Base-by-base conservation (phyloP, 163 green algal species). In the Scenedesmus sp. region DNA sequence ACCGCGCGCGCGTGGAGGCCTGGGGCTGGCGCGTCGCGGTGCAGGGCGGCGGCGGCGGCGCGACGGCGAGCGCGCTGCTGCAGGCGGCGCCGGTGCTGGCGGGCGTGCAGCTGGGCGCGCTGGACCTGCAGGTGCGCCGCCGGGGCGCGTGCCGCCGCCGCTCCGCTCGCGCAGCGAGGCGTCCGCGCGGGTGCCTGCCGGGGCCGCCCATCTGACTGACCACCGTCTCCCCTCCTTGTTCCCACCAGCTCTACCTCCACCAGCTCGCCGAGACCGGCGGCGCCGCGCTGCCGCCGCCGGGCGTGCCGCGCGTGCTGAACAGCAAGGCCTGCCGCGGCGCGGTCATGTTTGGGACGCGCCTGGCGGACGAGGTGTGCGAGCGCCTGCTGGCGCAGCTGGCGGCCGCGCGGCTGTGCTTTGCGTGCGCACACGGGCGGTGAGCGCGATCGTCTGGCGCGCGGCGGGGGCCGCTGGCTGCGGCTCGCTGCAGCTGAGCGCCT, bases 301-400 rank as follows among this genome's bases (percentile, higher is more conserved):
- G 75, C 1, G 85, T 93, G 18, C 56, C 84, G 18, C 80, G 88
- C 22, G 76, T 93, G 57, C 86, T 97, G 47, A 84, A 79, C 20
- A 93, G 84, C 48, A 94, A 92, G 67, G 90, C 93, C 3, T 98
- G 94, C 85, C 88, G 94, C 22, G 78, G 64, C 1, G 92, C 94
- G 5, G 82, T 97, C 81, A 97, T 97, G 93, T 98, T 98, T 84
- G 92, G 92, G 0, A 88, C 96, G 75, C 14, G 20, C 24, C 87
- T 98, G 31, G n/a, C 18, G 0, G 58, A 24, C 4, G 33, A 39
- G 20, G 71, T 93, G 78, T 88, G 82, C 50, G 60, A 78, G 14
- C 45, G 63, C 0, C 80, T 95, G 36, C 33, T 95, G 34, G 3
- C 56, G 42, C 54, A 62, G 44, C 18, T 83, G 28, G 54, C n/a